Conservation (phyloP, 225 moss, liverwort and hornwort genomes). For the Straminergon stramineum region DNA sequence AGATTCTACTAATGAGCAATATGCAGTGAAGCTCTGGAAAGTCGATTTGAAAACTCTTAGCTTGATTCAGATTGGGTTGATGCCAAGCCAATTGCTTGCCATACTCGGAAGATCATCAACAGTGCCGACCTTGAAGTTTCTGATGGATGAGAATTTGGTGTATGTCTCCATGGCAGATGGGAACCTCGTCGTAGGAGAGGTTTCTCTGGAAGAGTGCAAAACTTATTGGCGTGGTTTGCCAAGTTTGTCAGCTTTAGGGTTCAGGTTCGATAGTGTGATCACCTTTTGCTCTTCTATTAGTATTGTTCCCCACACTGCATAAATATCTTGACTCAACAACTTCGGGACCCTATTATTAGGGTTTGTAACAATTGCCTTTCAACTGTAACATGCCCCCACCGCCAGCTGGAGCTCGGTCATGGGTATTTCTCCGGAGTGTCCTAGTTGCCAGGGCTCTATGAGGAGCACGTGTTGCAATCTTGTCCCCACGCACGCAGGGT, state of each 20-base stretch:
- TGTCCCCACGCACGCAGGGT: too few species aligned
- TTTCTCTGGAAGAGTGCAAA: constrained; percentile 22
- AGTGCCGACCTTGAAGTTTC: constrained; percentile 1
- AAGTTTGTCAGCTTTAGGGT: constrained; percentile 11
- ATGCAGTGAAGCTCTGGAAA: constrained; percentile 33
- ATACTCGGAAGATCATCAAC: neutral
- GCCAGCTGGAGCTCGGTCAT: too few species aligned
- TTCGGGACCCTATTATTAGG: neutral
- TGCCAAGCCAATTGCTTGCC: constrained; percentile 12
- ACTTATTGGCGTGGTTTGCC: constrained; percentile 30
- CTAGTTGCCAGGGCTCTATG: too few species aligned
- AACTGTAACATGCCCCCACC: neutral
- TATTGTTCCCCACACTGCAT: neutral
- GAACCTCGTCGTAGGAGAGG: constrained; percentile 25
- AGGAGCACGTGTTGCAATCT: too few species aligned
- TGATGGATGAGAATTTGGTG: constrained; percentile 30
- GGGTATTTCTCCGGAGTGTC: too few species aligned
- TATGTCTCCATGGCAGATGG: constrained; percentile 12
- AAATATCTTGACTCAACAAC: neutral
- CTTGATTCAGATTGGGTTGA: constrained; percentile 27
- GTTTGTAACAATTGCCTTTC: neutral
- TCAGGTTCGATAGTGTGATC: constrained; percentile 30
- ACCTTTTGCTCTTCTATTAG: constrained; percentile 29
- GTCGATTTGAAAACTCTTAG: neutral
- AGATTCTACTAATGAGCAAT: neutral